Evolutionary conservation across 2,329 filamentous ascomycete species (phyloP), one percentile per base, ranked within the genome.

Genomic region (Escovopsis sp.): DNA sequence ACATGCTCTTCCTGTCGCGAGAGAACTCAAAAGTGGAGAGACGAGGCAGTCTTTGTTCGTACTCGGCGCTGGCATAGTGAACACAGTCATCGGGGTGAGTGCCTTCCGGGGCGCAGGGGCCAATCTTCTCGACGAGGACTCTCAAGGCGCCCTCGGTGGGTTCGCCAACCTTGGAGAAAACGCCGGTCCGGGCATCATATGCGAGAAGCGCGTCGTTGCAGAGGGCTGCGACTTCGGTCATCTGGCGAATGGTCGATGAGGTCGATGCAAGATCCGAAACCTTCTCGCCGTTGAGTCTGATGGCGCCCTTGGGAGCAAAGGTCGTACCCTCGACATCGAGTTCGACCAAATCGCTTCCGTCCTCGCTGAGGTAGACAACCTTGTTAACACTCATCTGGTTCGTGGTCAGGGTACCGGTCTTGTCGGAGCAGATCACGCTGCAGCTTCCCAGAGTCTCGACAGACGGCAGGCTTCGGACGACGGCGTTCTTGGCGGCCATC

Each of bases 311-410:
- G 6, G 89, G 91, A 30, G 85, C 75, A 57, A 95, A 96, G 37
- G 86, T 96, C 1, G 87, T 94, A 36, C 91, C 91, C 58, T 94
- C 81, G 27, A 98, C 82, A 46, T 91, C 81, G 38, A 94, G 72
- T 58, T 94, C 88, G 53, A 88, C 84, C 20, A 96, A 68, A 44
- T 76, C 80, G 41, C 67, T 74, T 39, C 85, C 88, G 45, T 74
- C 63, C 50, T 83, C 77, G 53, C 76, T 80, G 51, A 98, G 71
- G 58, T 88, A 85, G 38, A 94, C 84, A 43, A 96, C 66, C 64
- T 89, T 94, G 68, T 80, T 91, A 43, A 95, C 91, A 57, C 91
- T 96, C 91, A 98, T 98, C 65, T 96, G 88, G 66, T 98, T 98
- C 34, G 91, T 98, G 10, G 91, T 98, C 58, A 98, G 67, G 39